These are phyloP conservation scores for Sarocladiaceae sp. DNA, from an alignment of 2,329 filamentous ascomycete species.

Conservation along the genomic window DNA sequence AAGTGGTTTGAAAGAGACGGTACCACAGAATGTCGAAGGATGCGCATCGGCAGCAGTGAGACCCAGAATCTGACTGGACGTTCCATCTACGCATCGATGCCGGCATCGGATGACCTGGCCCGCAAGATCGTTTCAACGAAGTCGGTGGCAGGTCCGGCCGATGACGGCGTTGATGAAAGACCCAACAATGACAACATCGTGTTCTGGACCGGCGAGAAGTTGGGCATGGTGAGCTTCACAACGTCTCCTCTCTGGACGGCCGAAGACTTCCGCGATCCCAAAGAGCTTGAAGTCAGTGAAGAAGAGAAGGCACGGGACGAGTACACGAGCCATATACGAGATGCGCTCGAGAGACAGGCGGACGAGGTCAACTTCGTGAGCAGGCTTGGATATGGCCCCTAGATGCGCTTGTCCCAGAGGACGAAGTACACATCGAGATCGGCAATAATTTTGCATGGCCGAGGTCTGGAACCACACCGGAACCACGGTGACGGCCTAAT, in stretches of 20 bases:
- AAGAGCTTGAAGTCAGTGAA: conserved; percentile 7
- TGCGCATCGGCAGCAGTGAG: conserved; percentile 51
- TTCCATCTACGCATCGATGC: conserved; percentile 49
- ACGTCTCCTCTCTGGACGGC: conserved; percentile 36
- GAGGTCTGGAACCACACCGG: not conserved
- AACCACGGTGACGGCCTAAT: no score
- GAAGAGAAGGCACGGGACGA: conserved; percentile 51
- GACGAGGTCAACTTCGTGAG: conserved; percentile 74
- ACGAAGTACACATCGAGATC: no score
- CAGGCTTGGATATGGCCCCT: conserved; percentile 42
- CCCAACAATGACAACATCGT: conserved; percentile 65
- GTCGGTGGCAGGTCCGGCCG: conserved; percentile 17
- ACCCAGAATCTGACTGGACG: conserved; percentile 24
- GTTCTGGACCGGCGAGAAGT: conserved; percentile 82
- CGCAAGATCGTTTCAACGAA: conserved; percentile 70
- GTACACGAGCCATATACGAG: conserved; percentile 69
- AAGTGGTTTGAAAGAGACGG: conserved; percentile 93
- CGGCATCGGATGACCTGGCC: conserved; percentile 65
- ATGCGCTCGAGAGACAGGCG: conserved; percentile 71
- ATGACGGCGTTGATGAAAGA: conserved; percentile 15
- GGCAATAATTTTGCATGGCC: no score
- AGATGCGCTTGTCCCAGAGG: no score
- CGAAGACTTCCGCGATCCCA: not conserved
- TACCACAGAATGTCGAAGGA: conserved; percentile 51
- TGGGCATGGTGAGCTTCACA: conserved; percentile 69